A percentile compares a stretch with the other conserved stretches of the same genome.
phyloP scores from a whole-genome alignment of 805 yeast species.

The Metschnikowia proteae region DNA sequence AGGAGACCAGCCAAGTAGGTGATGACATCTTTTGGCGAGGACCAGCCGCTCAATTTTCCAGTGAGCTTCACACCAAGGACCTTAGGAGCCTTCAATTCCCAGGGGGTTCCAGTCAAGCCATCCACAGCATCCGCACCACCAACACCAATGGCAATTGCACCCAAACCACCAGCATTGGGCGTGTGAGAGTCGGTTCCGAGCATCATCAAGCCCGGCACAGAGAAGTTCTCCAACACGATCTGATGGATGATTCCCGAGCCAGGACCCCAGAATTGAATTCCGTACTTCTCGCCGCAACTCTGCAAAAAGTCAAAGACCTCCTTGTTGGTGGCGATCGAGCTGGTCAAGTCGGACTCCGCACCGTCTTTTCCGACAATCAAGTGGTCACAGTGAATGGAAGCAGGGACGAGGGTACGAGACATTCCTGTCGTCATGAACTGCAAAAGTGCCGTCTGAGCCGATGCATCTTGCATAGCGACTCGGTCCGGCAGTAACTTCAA shows the following conservation, averaged over 20 bases:
- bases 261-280: slow-evolving; percentile 98
- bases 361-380: slow-evolving; percentile 95
- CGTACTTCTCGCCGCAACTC: slow-evolving; percentile 89
- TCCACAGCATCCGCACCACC: slow-evolving; percentile 99
- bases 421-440: slow-evolving; percentile 98
- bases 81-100: slow-evolving; percentile 99
- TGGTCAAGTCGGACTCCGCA: slow-evolving; percentile 75
- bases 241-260: slow-evolving; percentile 99
- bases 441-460: slow-evolving; percentile 97
- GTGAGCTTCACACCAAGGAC: slow-evolving; percentile 90
- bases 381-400: slow-evolving; percentile 97
- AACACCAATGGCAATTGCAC: slow-evolving; percentile 98
- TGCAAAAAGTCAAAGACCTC: slow-evolving; percentile 95
- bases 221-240: slow-evolving; percentile 93
- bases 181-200: slow-evolving; percentile 98
- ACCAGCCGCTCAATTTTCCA: slow-evolving; percentile 88
- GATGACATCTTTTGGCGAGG: slow-evolving; percentile 96
- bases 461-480: slow-evolving; percentile 99
- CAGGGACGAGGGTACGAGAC: slow-evolving; percentile 84
- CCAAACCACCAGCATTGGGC: slow-evolving; percentile 98
- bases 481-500: slow-evolving; percentile 94
- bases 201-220: slow-evolving; percentile 96
- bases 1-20: slow-evolving; percentile 86
- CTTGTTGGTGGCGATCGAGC: slow-evolving; percentile 80
- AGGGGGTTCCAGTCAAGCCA: slow-evolving; percentile 93